phyloP scores from a whole-genome alignment of 129 eudicot genomes.

The Escallonia rubra region DNA sequence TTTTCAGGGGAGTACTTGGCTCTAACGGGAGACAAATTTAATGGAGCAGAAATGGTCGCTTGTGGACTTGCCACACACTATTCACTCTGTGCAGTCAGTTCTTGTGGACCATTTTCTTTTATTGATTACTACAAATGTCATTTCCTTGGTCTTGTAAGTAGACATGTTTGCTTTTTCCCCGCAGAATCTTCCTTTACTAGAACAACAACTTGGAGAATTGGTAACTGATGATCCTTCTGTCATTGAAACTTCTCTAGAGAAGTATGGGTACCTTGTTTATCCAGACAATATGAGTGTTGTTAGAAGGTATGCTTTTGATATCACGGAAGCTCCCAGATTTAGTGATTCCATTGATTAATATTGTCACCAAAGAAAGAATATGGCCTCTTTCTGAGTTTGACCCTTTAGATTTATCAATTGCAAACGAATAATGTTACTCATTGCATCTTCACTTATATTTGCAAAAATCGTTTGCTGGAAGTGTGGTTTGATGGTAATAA shows the following conservation, averaged over 20 bases:
- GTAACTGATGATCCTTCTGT: conserved; percentile 80
- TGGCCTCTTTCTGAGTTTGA: no score
- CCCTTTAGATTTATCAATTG: no score
- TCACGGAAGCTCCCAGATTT: no score
- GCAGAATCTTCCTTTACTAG: conserved; percentile 72
- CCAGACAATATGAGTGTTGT: conserved; percentile 57
- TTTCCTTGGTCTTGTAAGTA: conserved; percentile 1
- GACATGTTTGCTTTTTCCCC: not conserved
- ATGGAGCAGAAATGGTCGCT: conserved; percentile 81
- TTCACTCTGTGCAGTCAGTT: conserved; percentile 47
- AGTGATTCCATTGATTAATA: no score
- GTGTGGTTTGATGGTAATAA: no score
- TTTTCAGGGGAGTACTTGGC: conserved; percentile 83
- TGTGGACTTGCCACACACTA: conserved; percentile 96
- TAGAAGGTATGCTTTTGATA: conserved; percentile 35
- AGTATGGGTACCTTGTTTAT: conserved; percentile 45
- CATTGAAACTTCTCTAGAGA: conserved; percentile 50
- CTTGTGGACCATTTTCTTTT: not conserved
- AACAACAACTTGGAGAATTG: conserved; percentile 53
- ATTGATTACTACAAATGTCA: not conserved
- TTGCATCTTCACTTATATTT: no score
- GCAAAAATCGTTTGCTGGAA: no score
- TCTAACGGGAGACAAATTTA: conserved; percentile 63
- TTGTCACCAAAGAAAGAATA: no score
- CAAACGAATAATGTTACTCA: no score